phyloP scores from a whole-genome alignment of 192 early-diverging fungal genomes.

The Podila horticola region DNA sequence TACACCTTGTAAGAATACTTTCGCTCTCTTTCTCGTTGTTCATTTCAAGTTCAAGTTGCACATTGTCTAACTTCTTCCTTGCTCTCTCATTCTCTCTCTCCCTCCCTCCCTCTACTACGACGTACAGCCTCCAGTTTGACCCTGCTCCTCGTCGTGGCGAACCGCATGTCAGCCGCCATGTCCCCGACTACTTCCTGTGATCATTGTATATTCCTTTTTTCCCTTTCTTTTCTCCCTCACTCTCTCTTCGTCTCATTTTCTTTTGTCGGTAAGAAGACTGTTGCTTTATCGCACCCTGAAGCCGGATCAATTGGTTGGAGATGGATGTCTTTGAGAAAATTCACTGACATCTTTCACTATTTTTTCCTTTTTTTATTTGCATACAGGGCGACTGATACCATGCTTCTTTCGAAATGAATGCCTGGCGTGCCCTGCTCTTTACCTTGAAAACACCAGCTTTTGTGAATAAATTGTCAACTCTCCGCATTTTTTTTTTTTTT shows the following conservation, averaged over 20 bases:
- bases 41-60: neutral
- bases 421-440: too few species aligned
- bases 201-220: neutral
- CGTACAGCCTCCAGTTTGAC: conserved; percentile 88
- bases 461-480: too few species aligned
- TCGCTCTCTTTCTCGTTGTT: neutral
- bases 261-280: neutral
- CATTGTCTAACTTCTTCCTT: neutral
- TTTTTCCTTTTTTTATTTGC: too few species aligned
- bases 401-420: too few species aligned
- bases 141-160: conserved; percentile 97
- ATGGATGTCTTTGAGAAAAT: too few species aligned
- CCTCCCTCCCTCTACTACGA: too few species aligned
- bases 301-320: too few species aligned
- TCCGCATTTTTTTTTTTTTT: too few species aligned
- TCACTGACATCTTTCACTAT: too few species aligned
- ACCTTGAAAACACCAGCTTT: too few species aligned
- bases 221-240: neutral
- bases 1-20: conserved; percentile 87
- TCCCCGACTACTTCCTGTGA: conserved; percentile 99
- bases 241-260: neutral
- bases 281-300: too few species aligned
- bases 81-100: neutral
- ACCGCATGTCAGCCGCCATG: conserved; percentile 97
- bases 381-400: too few species aligned